Percentiles rank a stretch among this genome's conserved stretches.
These are phyloP conservation scores for Blastobotrys chiropterorum DNA, from an alignment of 805 yeast genomes.

Conservation along the genomic window DNA sequence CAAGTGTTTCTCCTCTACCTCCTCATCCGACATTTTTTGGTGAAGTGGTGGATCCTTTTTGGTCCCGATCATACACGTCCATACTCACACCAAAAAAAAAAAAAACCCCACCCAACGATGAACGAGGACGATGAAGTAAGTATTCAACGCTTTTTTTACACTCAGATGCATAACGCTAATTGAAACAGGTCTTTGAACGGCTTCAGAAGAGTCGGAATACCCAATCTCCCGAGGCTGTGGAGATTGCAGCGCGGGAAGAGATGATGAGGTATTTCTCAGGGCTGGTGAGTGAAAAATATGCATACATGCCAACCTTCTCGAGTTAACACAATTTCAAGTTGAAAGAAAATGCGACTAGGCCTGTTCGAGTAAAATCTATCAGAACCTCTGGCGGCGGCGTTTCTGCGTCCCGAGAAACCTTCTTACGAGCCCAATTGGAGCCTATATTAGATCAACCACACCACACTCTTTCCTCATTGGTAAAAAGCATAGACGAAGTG, in stretches of 20 bases:
- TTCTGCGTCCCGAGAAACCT: constrained; percentile 20
- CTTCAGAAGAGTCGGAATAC: neutral
- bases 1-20: neutral
- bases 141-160: neutral
- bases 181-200: constrained; percentile 1
- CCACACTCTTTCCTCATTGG: constrained; percentile 19
- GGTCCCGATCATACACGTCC: neutral
- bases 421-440: constrained; percentile 27
- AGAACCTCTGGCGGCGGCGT: constrained; percentile 32
- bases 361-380: constrained; percentile 24
- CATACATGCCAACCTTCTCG: neutral
- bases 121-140: neutral
- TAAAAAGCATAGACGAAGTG: constrained; percentile 25
- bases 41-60: neutral
- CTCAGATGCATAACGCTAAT: neutral
- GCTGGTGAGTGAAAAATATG: constrained; percentile 6
- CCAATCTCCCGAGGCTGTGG: neutral
- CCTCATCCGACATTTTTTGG: neutral
- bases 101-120: neutral
- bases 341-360: constrained; percentile 23
- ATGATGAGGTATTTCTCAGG: constrained; percentile 16
- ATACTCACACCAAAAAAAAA: neutral
- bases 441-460: constrained; percentile 28
- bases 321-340: constrained; percentile 1
- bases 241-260: constrained; percentile 6